Evolutionary conservation across 2,329 filamentous ascomycete genomes (phyloP).

Genomic region (Trichoderma brevicompactum): DNA sequence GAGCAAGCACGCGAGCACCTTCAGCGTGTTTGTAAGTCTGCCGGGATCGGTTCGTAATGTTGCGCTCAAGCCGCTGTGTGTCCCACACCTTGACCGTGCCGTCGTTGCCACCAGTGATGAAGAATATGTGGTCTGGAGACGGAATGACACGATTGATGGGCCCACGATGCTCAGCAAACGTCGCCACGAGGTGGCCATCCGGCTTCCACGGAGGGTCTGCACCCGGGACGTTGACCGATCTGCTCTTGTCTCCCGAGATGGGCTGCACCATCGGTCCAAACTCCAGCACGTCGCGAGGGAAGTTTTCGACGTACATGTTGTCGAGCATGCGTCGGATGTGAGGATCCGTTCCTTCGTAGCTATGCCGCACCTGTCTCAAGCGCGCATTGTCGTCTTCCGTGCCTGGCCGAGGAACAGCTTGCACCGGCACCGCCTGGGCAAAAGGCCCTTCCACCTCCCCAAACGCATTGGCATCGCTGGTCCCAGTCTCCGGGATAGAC

Average conservation of each 20-base stretch:
- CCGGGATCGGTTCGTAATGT: slow-evolving; percentile 83
- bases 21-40: slow-evolving; percentile 79
- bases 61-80: slow-evolving; percentile 83
- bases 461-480: slow-evolving; percentile 62
- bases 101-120: slow-evolving; percentile 91
- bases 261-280: slow-evolving; percentile 83
- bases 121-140: slow-evolving; percentile 91
- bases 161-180: slow-evolving; percentile 84
- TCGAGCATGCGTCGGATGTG: slow-evolving; percentile 75
- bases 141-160: slow-evolving; percentile 80
- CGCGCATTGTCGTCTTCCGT: slow-evolving; percentile 39
- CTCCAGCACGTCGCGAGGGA: slow-evolving; percentile 66
- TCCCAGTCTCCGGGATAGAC: slow-evolving; percentile 62
- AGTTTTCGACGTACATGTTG: slow-evolving; percentile 78
- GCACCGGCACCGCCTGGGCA: slow-evolving; percentile 40
- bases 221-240: slow-evolving; percentile 52
- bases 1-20: slow-evolving; percentile 73
- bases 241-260: slow-evolving; percentile 60
- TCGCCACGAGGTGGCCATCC: slow-evolving; percentile 80
- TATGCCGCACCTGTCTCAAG: slow-evolving; percentile 67
- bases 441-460: slow-evolving; percentile 64
- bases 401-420: slow-evolving; percentile 34
- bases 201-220: slow-evolving; percentile 73
- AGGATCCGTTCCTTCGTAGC: slow-evolving; percentile 80
- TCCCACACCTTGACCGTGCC: slow-evolving; percentile 94